A percentile compares a stretch with the other conserved stretches of the same genome.
Evolutionary conservation across 371 early-diverging fungal species (phyloP).

Genomic region (Saksenaea oblongispora): DNA sequence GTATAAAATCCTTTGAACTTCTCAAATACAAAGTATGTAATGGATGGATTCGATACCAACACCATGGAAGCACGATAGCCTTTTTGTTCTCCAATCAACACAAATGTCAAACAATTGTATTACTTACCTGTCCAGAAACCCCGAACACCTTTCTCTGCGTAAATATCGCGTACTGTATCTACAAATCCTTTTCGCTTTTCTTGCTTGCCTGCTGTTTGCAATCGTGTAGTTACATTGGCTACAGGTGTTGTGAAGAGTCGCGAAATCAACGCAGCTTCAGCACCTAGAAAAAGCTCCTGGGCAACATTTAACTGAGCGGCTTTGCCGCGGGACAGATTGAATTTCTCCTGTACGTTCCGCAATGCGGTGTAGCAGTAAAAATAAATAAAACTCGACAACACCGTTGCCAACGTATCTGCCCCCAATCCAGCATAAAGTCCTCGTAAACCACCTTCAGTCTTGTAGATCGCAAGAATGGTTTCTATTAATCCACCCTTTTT

Average conservation of each 20-base stretch:
- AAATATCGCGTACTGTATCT: slow-evolving; percentile 34
- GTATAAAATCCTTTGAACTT: slow-evolving; percentile 48
- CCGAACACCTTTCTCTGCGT: slow-evolving; percentile 48
- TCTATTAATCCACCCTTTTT: slow-evolving; percentile 31
- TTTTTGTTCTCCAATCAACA: not conserved
- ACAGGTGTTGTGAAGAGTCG: slow-evolving; percentile 63
- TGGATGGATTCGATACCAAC: slow-evolving; percentile 60
- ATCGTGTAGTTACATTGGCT: slow-evolving; percentile 56
- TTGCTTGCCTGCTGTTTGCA: slow-evolving; percentile 53
- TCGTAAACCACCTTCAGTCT: slow-evolving; percentile 53
- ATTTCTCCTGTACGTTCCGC: slow-evolving; percentile 56
- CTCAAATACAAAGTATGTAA: slow-evolving; percentile 66
- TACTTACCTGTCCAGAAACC: slow-evolving; percentile 60
- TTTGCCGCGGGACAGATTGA: slow-evolving; percentile 42
- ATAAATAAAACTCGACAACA: slow-evolving; percentile 63
- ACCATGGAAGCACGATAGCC: slow-evolving; percentile 63
- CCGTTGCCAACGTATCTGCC: slow-evolving; percentile 58
- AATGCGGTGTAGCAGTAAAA: slow-evolving; percentile 62
- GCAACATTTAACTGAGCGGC: slow-evolving; percentile 48
- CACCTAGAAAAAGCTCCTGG: slow-evolving; percentile 62
- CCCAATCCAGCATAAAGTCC: slow-evolving; percentile 59
- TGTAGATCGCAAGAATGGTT: slow-evolving; percentile 46
- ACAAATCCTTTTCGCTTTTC: slow-evolving; percentile 17
- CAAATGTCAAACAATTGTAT: not conserved
- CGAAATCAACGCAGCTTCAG: slow-evolving; percentile 62